Evolutionary conservation across 805 yeast genomes (phyloP).

Genomic region (Starmerella kuoi): DNA sequence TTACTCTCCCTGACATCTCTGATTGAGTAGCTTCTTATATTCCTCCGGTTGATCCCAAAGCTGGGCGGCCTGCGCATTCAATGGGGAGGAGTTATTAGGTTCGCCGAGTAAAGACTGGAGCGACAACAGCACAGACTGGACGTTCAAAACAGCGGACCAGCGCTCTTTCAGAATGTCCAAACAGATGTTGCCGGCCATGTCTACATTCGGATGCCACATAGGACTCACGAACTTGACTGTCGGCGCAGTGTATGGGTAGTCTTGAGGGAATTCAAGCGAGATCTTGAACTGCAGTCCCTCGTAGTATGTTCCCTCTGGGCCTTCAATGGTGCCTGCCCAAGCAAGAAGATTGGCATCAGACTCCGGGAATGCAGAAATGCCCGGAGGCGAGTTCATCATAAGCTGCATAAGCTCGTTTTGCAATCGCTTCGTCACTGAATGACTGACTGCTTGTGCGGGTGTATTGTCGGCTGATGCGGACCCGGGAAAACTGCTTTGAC

Average conservation of each 20-base stretch:
- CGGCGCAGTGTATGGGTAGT: conserved; percentile 51
- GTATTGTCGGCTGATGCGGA: background rate
- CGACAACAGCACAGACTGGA: conserved; percentile 47
- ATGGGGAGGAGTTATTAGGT: conserved; percentile 47
- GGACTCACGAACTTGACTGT: conserved; percentile 44
- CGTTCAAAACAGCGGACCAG: conserved; percentile 54
- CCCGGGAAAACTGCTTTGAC: background rate
- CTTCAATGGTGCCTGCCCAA: conserved; percentile 50
- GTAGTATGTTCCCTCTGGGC: conserved; percentile 47
- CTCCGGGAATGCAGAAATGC: conserved; percentile 44
- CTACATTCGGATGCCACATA: conserved; percentile 57
- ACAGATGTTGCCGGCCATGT: conserved; percentile 53
- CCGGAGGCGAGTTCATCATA: conserved; percentile 40
- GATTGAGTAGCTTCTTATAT: conserved; percentile 31
- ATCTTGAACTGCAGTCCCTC: conserved; percentile 43
- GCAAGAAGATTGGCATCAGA: conserved; percentile 40
- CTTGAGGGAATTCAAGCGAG: conserved; percentile 39
- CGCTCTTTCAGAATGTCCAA: conserved; percentile 51
- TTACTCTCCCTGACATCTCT: conserved; percentile 28
- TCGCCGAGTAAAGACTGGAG: conserved; percentile 49
- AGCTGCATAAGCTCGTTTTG: conserved; percentile 43
- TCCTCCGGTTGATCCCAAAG: conserved; percentile 40
- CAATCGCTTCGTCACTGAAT: conserved; percentile 39
- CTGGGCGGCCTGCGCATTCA: conserved; percentile 47
- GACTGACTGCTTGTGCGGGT: conserved; percentile 36